Evolutionary conservation across 148 eudicot genomes (phyloP).

Genomic region (Camellia japonica): DNA sequence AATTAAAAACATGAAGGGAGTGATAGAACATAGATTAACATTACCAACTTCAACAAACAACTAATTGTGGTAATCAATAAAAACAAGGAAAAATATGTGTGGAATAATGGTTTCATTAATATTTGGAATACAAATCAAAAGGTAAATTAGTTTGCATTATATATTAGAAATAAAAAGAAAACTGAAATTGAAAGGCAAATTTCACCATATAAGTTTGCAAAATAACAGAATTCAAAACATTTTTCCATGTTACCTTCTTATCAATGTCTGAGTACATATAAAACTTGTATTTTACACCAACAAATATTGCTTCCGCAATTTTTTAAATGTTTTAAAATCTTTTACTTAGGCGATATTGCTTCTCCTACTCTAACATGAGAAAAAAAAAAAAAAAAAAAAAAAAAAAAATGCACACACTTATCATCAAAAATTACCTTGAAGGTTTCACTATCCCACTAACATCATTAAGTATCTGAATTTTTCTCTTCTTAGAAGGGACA

Average conservation of each 20-base stretch:
- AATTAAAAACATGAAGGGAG: neutral
- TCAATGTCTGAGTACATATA: too few relatives aligned
- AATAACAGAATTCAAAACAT: neutral
- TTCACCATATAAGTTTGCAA: neutral
- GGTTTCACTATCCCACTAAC: constrained; percentile 57
- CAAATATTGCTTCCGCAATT: neutral
- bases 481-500: constrained; percentile 54
- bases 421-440: constrained; percentile 40
- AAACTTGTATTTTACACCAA: neutral
- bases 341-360: too few relatives aligned
- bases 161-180: too few relatives aligned
- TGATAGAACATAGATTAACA: neutral
- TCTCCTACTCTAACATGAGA: too few relatives aligned
- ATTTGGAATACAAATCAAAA: neutral
- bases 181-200: neutral
- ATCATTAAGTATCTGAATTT: constrained; percentile 49
- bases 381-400: neutral
- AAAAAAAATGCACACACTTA: neutral
- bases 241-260: neutral
- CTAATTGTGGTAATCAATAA: too few relatives aligned
- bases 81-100: neutral
- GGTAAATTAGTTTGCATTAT: neutral
- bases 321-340: too few relatives aligned
- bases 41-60: too few relatives aligned
- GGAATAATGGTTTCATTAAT: neutral